Evolutionary conservation across 306 rosid species (phyloP).

Genomic region (Oemleria cerasiformis): DNA sequence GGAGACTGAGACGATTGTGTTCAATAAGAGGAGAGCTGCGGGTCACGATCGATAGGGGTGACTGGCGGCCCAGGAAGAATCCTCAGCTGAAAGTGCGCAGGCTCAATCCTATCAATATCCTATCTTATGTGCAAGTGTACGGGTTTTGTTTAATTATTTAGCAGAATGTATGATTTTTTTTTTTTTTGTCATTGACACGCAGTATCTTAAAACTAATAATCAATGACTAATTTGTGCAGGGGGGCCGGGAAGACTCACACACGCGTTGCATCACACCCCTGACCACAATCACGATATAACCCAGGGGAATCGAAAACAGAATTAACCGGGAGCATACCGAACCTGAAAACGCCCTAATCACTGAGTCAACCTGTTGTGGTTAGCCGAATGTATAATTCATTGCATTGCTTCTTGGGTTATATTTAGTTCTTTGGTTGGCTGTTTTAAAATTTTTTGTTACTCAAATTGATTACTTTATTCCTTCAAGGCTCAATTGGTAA

Average conservation of each 20-base stretch:
- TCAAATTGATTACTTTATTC: background rate
- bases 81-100: constrained; percentile 53
- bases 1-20: constrained; percentile 33
- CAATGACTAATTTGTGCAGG: no score
- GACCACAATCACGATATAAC: no score
- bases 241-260: no score
- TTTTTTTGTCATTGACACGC: no score
- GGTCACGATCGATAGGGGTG: constrained; percentile 55
- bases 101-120: constrained; percentile 71
- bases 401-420: background rate
- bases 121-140: constrained; percentile 63
- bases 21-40: constrained; percentile 78
- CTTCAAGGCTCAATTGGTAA: background rate
- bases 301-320: no score
- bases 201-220: no score
- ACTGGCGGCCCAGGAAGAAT: constrained; percentile 37
- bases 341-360: no score
- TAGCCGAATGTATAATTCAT: background rate
- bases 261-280: no score
- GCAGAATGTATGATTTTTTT: no score
- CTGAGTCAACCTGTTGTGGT: no score
- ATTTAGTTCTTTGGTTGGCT: background rate
- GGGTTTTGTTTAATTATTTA: background rate
- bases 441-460: background rate
- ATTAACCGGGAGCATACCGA: no score